Conservation (phyloP, 768 basidiomycete species). For the Cubamyces sp. region DNA sequence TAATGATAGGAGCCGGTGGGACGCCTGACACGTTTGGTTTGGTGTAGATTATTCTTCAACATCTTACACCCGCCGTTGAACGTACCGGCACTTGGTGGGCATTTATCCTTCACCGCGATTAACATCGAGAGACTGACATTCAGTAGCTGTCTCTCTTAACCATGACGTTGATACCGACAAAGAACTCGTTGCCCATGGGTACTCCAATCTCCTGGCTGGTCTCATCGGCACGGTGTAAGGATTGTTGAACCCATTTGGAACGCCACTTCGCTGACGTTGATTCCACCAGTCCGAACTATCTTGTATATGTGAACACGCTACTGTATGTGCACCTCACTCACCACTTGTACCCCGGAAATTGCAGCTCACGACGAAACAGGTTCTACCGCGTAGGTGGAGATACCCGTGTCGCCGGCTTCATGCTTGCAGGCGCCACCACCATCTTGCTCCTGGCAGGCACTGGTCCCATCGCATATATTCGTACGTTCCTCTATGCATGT, state of each 20-base stretch:
- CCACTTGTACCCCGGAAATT: constrained; percentile 13
- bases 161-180: constrained; percentile 90
- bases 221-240: constrained; percentile 78
- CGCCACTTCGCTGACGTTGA: not conserved
- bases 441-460: constrained; percentile 82
- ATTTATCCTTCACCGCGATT: not conserved
- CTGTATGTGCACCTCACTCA: constrained; percentile 47
- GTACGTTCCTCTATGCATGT: constrained; percentile 48
- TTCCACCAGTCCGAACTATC: constrained; percentile 69
- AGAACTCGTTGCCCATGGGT: constrained; percentile 91
- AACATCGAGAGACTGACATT: not conserved
- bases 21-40: too few relatives aligned
- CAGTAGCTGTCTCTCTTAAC: constrained; percentile 80
- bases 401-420: constrained; percentile 79
- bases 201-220: constrained; percentile 86
- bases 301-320: constrained; percentile 87
- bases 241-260: not conserved
- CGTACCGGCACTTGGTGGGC: constrained; percentile 84
- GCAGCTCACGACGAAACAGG: constrained; percentile 35
- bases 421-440: constrained; percentile 78
- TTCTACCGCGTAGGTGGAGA: constrained; percentile 95
- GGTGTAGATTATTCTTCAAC: constrained; percentile 74
- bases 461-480: constrained; percentile 88
- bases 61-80: constrained; percentile 85
- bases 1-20: too few relatives aligned